A percentile compares a stretch with the other conserved stretches of the same genome.
Conservation (phyloP, 129 eudicot species). For the Solidago caesia region DNA sequence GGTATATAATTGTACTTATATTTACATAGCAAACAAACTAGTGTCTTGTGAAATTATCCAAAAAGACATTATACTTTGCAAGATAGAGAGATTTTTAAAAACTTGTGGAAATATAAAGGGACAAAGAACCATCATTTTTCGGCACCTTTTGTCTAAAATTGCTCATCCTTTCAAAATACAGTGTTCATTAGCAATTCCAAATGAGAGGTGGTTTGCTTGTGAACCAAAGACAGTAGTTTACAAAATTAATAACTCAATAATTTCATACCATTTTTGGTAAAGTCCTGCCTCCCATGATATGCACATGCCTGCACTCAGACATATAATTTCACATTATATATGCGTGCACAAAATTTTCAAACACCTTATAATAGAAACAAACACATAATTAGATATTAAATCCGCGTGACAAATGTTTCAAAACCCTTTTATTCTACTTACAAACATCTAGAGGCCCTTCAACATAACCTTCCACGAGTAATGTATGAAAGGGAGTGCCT, state of each 20-base stretch:
- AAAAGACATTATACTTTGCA: neutral
- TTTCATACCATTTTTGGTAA: conserved; percentile 66
- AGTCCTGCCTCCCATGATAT: conserved; percentile 75
- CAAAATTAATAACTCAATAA: conserved; percentile 15
- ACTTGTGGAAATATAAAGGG: neutral
- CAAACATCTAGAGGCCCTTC: conserved; percentile 91
- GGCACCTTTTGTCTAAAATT: neutral
- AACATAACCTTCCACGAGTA: conserved; percentile 87
- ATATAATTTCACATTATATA: neutral
- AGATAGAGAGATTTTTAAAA: neutral
- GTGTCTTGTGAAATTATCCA: neutral
- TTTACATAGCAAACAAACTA: conserved; percentile 7
- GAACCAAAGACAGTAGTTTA: conserved; percentile 1
- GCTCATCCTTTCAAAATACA: conserved; percentile 5
- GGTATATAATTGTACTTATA: neutral
- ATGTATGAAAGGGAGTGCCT: conserved; percentile 83
- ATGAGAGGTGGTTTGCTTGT: neutral
- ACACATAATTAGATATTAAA: neutral
- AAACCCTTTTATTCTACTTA: conserved; percentile 39
- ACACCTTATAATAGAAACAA: neutral
- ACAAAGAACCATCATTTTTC: neutral
- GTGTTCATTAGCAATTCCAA: neutral
- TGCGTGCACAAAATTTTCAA: conserved; percentile 3
- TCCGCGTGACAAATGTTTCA: neutral
- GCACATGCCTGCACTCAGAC: conserved; percentile 67